Conservation (phyloP, 345 rosid species). For the Balakata baccata region DNA sequence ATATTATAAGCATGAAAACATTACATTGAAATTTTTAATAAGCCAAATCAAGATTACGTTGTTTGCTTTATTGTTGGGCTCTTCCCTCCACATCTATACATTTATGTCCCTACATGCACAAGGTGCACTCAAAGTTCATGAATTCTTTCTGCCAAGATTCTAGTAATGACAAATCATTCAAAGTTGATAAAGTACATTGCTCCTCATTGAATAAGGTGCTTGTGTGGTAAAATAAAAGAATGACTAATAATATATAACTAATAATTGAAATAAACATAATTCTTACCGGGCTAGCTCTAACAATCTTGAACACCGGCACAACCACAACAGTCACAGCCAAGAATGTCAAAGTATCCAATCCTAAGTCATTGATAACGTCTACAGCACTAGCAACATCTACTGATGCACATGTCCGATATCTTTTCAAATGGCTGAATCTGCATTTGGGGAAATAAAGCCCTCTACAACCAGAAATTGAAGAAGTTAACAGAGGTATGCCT, state of each 20-base stretch:
- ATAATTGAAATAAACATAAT: conserved; percentile 1
- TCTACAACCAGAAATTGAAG: conserved; percentile 30
- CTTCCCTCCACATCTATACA: not conserved
- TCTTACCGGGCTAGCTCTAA: conserved; percentile 91
- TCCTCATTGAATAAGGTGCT: not conserved
- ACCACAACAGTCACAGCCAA: conserved; percentile 84
- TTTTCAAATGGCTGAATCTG: conserved; percentile 32
- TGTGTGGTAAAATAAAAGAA: not conserved
- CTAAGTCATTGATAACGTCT: conserved; percentile 94
- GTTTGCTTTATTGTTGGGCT: not conserved
- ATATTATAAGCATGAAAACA: not conserved
- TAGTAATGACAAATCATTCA: not conserved
- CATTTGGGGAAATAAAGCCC: conserved; percentile 31
- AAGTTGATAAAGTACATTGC: not conserved
- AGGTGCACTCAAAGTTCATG: not conserved
- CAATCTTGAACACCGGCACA: conserved; percentile 79
- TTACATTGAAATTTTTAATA: not conserved
- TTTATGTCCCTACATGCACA: not conserved
- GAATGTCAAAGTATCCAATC: conserved; percentile 89
- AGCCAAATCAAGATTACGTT: not conserved
- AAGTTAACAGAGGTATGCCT: conserved; percentile 26
- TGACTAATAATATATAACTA: conserved; percentile 7
- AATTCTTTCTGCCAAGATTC: not conserved
- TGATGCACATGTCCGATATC: conserved; percentile 42
- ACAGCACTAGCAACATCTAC: conserved; percentile 72